Evolutionary conservation across 352 stramenopile species (phyloP).

Genomic region (Phytophthora litchii): DNA sequence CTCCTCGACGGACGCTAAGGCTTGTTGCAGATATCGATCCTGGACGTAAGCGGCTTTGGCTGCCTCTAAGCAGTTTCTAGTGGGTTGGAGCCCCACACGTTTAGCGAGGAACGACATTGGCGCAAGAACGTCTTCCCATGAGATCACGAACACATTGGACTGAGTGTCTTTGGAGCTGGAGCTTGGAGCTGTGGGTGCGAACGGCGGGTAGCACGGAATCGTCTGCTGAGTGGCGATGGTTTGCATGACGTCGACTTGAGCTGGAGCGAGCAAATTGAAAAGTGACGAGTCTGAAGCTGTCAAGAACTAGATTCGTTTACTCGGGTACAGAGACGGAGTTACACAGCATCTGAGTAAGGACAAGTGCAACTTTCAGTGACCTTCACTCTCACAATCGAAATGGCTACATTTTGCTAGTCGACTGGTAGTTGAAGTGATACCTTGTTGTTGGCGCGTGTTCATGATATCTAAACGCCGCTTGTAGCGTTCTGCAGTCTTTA

Average conservation of each 20-base stretch:
- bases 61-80: slow-evolving; percentile 35
- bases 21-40: slow-evolving; percentile 60
- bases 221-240: slow-evolving; percentile 4
- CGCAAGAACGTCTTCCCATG: slow-evolving; percentile 65
- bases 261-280: slow-evolving; percentile 13
- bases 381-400: slow-evolving; percentile 20
- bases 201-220: slow-evolving; percentile 24
- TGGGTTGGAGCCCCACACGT: slow-evolving; percentile 48
- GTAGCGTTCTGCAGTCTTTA: slow-evolving; percentile 57
- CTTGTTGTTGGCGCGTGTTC: slow-evolving; percentile 9
- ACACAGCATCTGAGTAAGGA: slow-evolving; percentile 1
- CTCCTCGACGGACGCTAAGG: slow-evolving; percentile 54
- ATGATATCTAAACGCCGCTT: slow-evolving; percentile 33
- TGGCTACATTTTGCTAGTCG: slow-evolving; percentile 21
- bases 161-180: background rate
- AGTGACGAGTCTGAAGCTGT: slow-evolving; percentile 7
- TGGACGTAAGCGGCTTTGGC: slow-evolving; percentile 34
- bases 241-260: slow-evolving; percentile 11
- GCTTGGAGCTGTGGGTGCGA: slow-evolving; percentile 5
- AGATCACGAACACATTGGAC: slow-evolving; percentile 45
- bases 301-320: no score
- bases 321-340: background rate
- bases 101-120: slow-evolving; percentile 49
- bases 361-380: slow-evolving; percentile 26
- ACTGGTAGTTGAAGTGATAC: background rate